These are phyloP conservation scores for Alternaria gansuensis DNA, from an alignment of 2,329 filamentous ascomycete genomes.

Conservation along the genomic window DNA sequence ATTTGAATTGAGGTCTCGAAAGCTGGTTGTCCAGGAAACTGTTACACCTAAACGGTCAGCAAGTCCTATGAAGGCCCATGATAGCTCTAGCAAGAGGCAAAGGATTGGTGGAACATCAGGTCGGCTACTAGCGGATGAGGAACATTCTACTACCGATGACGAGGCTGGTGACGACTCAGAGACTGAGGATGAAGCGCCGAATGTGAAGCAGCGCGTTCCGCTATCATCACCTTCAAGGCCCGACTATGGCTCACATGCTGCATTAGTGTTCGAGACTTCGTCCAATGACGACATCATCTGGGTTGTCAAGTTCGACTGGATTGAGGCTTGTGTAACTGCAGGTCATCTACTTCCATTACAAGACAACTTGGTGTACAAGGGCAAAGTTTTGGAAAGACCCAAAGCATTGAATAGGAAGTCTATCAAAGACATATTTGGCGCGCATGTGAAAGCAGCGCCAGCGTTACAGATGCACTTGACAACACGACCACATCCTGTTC, in stretches of 20 bases:
- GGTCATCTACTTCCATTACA: constrained; percentile 57
- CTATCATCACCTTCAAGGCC: constrained; percentile 18
- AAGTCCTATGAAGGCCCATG: constrained; percentile 26
- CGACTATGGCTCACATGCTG: constrained; percentile 12
- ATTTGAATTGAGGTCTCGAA: constrained; percentile 77
- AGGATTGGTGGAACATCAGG: constrained; percentile 15
- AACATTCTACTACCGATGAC: constrained; percentile 39
- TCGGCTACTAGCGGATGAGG: constrained; percentile 21
- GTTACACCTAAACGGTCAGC: constrained; percentile 31
- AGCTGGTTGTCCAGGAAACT: constrained; percentile 66
- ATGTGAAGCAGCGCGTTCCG: constrained; percentile 11
- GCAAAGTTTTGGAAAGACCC: constrained; percentile 55
- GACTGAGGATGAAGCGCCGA: constrained; percentile 25
- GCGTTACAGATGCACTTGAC: constrained; percentile 34
- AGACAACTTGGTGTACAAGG: constrained; percentile 63
- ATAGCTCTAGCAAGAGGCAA: constrained; percentile 31
- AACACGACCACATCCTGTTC: constrained; percentile 29
- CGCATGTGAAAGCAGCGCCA: constrained; percentile 11
- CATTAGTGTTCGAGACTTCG: constrained; percentile 27
- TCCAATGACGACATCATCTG: constrained; percentile 52
- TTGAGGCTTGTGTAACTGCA: constrained; percentile 58
- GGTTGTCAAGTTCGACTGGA: constrained; percentile 65
- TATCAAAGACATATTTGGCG: constrained; percentile 28
- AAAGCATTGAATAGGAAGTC: constrained; percentile 34
- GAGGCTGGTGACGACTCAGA: constrained; percentile 26